Percentiles rank a stretch among this genome's conserved stretches.
phyloP scores from a whole-genome alignment of 768 basidiomycete species.

The Phanerochaete sordida region DNA sequence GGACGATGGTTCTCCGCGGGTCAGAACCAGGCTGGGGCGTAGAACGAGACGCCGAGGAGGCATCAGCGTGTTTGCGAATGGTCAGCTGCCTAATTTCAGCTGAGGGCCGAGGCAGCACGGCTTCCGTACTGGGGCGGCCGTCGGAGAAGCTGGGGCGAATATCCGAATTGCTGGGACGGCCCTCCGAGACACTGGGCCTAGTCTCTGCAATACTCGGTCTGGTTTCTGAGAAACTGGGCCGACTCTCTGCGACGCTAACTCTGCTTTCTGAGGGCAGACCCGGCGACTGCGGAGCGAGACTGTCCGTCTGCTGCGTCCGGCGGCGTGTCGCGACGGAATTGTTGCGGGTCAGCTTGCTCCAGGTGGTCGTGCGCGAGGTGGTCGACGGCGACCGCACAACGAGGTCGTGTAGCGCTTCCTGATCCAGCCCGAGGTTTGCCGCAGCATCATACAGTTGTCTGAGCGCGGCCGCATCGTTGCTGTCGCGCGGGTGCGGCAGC shows the following conservation, averaged over 20 bases:
- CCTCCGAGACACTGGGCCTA: constrained; percentile 9
- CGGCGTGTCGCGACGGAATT: constrained; percentile 35
- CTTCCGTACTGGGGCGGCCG: constrained; percentile 26
- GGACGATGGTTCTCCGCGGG: constrained; percentile 48
- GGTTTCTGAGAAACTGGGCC: constrained; percentile 6
- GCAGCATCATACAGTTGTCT: constrained; percentile 77
- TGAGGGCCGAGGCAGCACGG: constrained; percentile 30
- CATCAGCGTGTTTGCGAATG: constrained; percentile 12
- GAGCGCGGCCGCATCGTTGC: constrained; percentile 42
- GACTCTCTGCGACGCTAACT: constrained; percentile 17
- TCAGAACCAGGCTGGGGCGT: constrained; percentile 11
- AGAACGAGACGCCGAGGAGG: constrained; percentile 8
- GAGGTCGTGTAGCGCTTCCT: constrained; percentile 64
- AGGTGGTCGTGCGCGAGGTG: constrained; percentile 50
- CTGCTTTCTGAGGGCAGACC: constrained; percentile 5
- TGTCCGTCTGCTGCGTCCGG: constrained; percentile 17
- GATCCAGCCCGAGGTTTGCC: constrained; percentile 70
- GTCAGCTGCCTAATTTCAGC: constrained; percentile 15
- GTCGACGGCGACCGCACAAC: constrained; percentile 69
- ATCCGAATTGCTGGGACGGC: constrained; percentile 9
- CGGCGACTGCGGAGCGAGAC: constrained; percentile 15
- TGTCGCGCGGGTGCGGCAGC: constrained; percentile 27
- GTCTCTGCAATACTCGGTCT: not conserved
- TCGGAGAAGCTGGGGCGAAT: constrained; percentile 17
- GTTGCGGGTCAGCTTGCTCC: constrained; percentile 40